Base-by-base conservation (phyloP, 2,329 filamentous ascomycete genomes). In the Fusarium brevicatenulatum region DNA sequence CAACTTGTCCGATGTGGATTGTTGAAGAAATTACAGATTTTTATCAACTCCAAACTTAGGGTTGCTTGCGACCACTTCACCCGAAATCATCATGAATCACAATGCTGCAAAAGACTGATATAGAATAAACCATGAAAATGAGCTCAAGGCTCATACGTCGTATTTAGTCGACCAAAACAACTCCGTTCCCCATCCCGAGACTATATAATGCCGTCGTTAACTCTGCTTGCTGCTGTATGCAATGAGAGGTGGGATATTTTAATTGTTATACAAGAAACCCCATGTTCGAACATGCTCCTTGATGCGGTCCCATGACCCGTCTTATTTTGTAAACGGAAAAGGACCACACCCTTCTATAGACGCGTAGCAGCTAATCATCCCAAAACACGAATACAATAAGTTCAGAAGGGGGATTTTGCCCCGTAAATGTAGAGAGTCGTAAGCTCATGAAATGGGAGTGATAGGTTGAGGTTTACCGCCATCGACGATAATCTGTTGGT, bases 401-500 rank as follows among this genome's bases (percentile, higher is more conserved):
- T 34, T 39, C 32, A 72, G 42, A 46, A 39, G 40, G 39, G 43
- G 36, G 49, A 62, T 23, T 47, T 30, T 54, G 34, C 46, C 50
- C 55, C 23, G 34, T 36, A 42, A 57, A 68, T 52, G 34, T 36
- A 44, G 36, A 50, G 46, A 49, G 58, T 73, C 71, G 40, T 73
- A 54, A 53, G 50, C 42, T 73, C 71, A 73, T 73, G 71, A 61
- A 58, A 36, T 46, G 25, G 54, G 57, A 37, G 66, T 34, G 39
- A 64, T 56, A 32, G 62, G 54, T 9, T 73, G 77, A 1, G 84
- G 80, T 65, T 82, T 86, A 18, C 91, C 91, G 1, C 85, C 88
- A 52, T 92, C 89, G 47, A 93, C 90, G 62, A 93, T 88, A 54
- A 92, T 87, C 79, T 92, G 89, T 77, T 91, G 85, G 75, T 93